Percentiles rank a stretch among this genome's conserved stretches.
phyloP scores from a whole-genome alignment of 1,284 basidiomycete species.

The Rhodotorula sp. region DNA sequence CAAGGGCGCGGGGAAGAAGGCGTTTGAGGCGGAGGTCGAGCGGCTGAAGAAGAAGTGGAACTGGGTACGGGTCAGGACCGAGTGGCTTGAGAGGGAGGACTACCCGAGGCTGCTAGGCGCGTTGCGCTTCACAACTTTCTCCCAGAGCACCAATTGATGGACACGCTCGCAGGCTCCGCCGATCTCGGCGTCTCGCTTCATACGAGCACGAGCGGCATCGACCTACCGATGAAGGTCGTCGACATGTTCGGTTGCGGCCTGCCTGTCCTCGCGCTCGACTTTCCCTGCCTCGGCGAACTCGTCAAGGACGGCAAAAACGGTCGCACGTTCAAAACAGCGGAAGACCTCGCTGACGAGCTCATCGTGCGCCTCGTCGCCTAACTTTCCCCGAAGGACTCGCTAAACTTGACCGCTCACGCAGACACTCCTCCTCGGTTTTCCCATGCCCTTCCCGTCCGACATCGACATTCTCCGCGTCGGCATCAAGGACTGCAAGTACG shows the following conservation, averaged over 20 bases:
- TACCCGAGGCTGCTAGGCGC: slow-evolving; percentile 79
- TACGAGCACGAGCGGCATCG: slow-evolving; percentile 81
- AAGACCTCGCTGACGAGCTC: slow-evolving; percentile 68
- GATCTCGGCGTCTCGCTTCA: slow-evolving; percentile 91
- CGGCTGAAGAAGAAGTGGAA: slow-evolving; percentile 64
- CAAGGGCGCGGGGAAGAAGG: slow-evolving; percentile 73
- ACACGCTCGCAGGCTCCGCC: slow-evolving; percentile 64
- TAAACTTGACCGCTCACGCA: slow-evolving; percentile 44
- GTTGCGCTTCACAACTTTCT: slow-evolving; percentile 37
- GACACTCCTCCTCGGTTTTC: slow-evolving; percentile 62
- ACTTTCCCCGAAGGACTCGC: slow-evolving; percentile 7
- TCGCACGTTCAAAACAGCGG: slow-evolving; percentile 66
- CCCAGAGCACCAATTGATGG: neutral
- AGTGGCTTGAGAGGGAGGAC: slow-evolving; percentile 86
- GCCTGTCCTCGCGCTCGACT: slow-evolving; percentile 86
- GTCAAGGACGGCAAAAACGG: slow-evolving; percentile 82
- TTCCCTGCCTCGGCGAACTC: slow-evolving; percentile 79
- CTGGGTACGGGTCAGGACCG: slow-evolving; percentile 70
- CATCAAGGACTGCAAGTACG: slow-evolving; percentile 21
- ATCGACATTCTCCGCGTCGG: slow-evolving; percentile 26
- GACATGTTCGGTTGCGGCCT: slow-evolving; percentile 98
- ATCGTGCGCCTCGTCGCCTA: slow-evolving; percentile 39
- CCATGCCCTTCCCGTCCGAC: slow-evolving; percentile 48
- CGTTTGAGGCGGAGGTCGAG: slow-evolving; percentile 68
- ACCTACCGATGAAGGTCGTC: slow-evolving; percentile 98